Conservation (phyloP, 164 flowering plant genomes). For the Litsea cubeba region DNA sequence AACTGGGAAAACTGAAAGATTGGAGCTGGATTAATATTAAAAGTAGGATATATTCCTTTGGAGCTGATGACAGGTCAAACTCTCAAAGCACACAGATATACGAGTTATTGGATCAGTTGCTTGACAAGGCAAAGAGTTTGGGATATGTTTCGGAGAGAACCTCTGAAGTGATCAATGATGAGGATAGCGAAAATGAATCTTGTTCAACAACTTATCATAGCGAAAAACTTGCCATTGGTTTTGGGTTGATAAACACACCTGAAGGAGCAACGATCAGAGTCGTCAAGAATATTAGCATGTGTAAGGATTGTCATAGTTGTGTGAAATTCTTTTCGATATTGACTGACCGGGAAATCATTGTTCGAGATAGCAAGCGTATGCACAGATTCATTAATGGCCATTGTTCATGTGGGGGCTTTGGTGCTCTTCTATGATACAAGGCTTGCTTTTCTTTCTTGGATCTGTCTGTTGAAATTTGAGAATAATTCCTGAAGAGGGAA, state of each 20-base stretch:
- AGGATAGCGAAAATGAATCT: conserved; percentile 21
- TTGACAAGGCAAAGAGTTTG: conserved; percentile 38
- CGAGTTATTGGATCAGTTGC: conserved; percentile 36
- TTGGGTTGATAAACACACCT: conserved; percentile 51
- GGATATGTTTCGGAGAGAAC: conserved; percentile 38
- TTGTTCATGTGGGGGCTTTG: conserved; percentile 78
- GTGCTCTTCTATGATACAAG: conserved; percentile 13
- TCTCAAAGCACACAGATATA: conserved; percentile 28
- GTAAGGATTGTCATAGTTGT: conserved; percentile 70
- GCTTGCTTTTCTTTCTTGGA: conserved; percentile 1
- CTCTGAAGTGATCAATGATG: conserved; percentile 36
- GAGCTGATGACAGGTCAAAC: conserved; percentile 32
- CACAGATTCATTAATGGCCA: conserved; percentile 60
- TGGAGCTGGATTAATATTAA: conserved; percentile 80
- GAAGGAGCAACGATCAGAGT: conserved; percentile 45
- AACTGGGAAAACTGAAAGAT: conserved; percentile 37
- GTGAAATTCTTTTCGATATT: conserved; percentile 47
- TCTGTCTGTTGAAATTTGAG: background rate
- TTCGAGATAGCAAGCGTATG: conserved; percentile 72
- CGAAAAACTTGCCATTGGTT: conserved; percentile 74
- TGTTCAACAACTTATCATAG: conserved; percentile 48
- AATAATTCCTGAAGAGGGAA: background rate
- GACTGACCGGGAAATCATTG: conserved; percentile 46
- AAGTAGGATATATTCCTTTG: conserved; percentile 58
- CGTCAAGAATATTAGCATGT: conserved; percentile 55